Conservation (phyloP, 768 basidiomycete species). For the Sarcomyxa edulis region DNA sequence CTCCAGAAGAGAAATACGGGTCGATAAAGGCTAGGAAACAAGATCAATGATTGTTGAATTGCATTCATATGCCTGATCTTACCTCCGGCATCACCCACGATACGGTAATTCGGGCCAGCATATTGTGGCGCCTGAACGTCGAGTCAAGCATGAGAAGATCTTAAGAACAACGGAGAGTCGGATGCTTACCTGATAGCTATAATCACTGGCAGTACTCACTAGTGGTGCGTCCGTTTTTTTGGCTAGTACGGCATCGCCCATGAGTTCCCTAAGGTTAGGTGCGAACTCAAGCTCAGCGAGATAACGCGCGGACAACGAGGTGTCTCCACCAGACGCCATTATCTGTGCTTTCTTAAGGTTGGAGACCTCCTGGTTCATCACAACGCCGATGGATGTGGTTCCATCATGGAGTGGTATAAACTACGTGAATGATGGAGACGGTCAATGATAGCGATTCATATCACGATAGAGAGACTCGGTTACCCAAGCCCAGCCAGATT, state of each 20-base stretch:
- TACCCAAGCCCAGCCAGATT: slow-evolving; percentile 51
- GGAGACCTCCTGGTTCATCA: slow-evolving; percentile 32
- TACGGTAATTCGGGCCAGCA: slow-evolving; percentile 47
- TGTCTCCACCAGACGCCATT: slow-evolving; percentile 13
- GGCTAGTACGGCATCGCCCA: slow-evolving; percentile 30
- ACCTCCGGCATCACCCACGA: slow-evolving; percentile 64
- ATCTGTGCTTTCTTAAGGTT: slow-evolving; percentile 23
- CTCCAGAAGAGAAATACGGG: slow-evolving; percentile 31
- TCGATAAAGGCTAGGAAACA: slow-evolving; percentile 25
- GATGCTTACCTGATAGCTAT: too few relatives aligned
- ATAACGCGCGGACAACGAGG: slow-evolving; percentile 33
- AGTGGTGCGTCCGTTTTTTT: too few relatives aligned
- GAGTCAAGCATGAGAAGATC: too few relatives aligned
- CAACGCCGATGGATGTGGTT: slow-evolving; percentile 42
- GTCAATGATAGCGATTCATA: too few relatives aligned
- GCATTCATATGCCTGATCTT: too few relatives aligned
- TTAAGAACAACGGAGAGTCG: too few relatives aligned
- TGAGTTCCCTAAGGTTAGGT: slow-evolving; percentile 36
- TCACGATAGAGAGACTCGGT: too few relatives aligned
- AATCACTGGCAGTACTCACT: slow-evolving; percentile 55
- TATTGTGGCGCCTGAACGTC: slow-evolving; percentile 51
- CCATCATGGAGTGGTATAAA: slow-evolving; percentile 50
- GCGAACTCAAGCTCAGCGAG: slow-evolving; percentile 37
- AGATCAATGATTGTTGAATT: too few relatives aligned
- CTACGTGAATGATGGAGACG: too few relatives aligned